Base-by-base conservation (phyloP, 805 yeast genomes). In the Metschnikowia amazonensis region DNA sequence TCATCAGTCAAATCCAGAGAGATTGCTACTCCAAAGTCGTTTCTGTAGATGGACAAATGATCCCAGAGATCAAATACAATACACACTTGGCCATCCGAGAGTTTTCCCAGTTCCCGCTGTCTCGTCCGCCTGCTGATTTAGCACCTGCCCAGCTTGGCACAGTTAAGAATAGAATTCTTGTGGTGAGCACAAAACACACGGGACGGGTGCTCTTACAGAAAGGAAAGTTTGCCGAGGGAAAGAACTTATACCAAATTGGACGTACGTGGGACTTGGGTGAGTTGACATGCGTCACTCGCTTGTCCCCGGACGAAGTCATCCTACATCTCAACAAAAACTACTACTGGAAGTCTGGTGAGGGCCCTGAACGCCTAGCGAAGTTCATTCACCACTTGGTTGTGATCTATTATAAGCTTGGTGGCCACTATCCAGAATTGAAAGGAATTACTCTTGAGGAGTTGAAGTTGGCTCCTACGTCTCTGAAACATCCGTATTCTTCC, bases 241-340 rank as follows among this genome's bases (percentile, higher is more conserved):
- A 86, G 54, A 83, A 86, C 1, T 63, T 82, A 1, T 80, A 86
- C 56, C 97, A 90, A 65, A 87, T 90, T 42, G 98, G 98, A 27
- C 77, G 97, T 58, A 85, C 95, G 2, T 90, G 98, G 98, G 82
- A 80, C 50, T 67, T 92, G 56, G 86, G 79, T 48, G 95, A 87
- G 55, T 68, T 92, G 51, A 62, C 72, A 3, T 63, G 65, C 35
- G 63, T 90, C 2, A 80, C 81, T 27, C 72, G 77, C 45, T 75
- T 66, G 23, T 75, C 75, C 10, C 75, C 72, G 2, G 75, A 78
- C 41, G 89, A 90, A 1, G 71, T 86, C 46, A 49, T 75, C 0
- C 69, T 86, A 43, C 69, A 70, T 14, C 72, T 92, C 60, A 85
- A 85, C 33, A 90, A 89, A 59, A 80, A 75, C 37, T 92, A 90